phyloP scores from a whole-genome alignment of 2,329 filamentous ascomycete species.

The Talaromyces sp. region DNA sequence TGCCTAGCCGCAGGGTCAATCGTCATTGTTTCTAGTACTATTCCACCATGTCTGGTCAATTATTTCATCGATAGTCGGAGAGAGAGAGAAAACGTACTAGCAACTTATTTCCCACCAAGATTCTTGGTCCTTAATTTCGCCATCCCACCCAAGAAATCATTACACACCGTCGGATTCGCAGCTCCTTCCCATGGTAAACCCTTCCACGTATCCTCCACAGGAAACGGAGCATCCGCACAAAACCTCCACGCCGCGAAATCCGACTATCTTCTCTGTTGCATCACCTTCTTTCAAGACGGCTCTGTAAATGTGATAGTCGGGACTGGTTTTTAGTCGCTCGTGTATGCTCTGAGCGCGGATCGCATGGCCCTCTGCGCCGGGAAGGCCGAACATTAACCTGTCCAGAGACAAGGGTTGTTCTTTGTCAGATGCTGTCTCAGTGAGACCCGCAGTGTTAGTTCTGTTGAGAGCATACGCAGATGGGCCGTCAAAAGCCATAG shows the following conservation, averaged over 20 bases:
- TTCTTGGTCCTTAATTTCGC: constrained; percentile 2
- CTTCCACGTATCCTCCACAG: constrained; percentile 12
- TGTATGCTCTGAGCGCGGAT: neutral
- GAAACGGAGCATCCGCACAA: constrained; percentile 9
- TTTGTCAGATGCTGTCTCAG: neutral
- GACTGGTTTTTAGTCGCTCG: neutral
- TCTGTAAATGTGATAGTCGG: constrained; percentile 6
- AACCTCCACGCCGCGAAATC: constrained; percentile 11
- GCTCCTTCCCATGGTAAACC: constrained; percentile 7
- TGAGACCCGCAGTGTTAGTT: neutral
- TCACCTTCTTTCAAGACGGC: constrained; percentile 5
- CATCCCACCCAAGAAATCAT: constrained; percentile 16
- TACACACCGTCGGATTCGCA: constrained; percentile 12
- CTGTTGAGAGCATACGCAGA: neutral
- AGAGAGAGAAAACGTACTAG: constrained; percentile 4
- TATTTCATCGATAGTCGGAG: neutral
- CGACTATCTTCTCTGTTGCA: neutral
- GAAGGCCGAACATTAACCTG: constrained; percentile 15
- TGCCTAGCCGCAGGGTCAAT: constrained; percentile 10
- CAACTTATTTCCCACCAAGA: constrained; percentile 16
- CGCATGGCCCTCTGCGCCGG: neutral
- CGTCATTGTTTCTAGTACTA: constrained; percentile 9
- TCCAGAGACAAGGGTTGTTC: neutral
- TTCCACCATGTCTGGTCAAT: neutral
- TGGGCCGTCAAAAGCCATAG: constrained; percentile 6